Percentiles rank a stretch among this genome's conserved stretches.
Conservation (phyloP, 73 alveolate species). For the Paramecium biaurelia region DNA sequence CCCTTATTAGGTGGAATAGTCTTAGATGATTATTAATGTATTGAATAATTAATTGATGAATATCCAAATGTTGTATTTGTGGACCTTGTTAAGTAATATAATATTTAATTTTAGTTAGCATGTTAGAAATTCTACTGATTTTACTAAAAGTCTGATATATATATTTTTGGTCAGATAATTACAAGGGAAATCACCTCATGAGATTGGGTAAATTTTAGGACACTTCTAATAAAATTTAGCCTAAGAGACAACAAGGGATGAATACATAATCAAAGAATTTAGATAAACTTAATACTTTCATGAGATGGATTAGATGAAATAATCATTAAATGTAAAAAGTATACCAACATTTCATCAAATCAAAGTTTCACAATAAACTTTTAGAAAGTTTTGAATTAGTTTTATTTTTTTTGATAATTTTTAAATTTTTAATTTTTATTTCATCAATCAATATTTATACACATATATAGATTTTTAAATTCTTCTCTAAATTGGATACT, state of each 20-base stretch:
- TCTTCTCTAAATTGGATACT: not conserved
- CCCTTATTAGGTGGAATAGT: slow-evolving; percentile 18
- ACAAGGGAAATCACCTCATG: not conserved
- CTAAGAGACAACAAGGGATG: not conserved
- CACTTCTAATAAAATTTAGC: not conserved
- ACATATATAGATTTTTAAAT: not conserved
- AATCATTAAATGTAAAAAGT: not conserved
- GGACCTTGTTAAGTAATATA: not conserved
- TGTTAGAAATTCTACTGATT: not conserved
- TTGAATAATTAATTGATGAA: not conserved
- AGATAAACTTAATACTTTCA: not conserved
- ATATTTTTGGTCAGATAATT: not conserved
- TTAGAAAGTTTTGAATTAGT: not conserved
- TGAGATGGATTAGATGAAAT: not conserved
- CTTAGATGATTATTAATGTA: not conserved
- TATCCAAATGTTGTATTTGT: not conserved
- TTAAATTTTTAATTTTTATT: not conserved
- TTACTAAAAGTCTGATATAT: not conserved
- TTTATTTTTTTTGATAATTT: not conserved
- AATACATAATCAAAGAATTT: not conserved
- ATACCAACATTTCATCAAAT: not conserved
- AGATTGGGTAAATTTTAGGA: not conserved
- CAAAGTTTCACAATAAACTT: not conserved
- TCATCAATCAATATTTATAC: not conserved
- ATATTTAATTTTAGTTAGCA: not conserved